A percentile compares a stretch with the other conserved stretches of the same genome.
Conservation (phyloP, 2,329 filamentous ascomycete genomes). For the Venturia oleaginea region DNA sequence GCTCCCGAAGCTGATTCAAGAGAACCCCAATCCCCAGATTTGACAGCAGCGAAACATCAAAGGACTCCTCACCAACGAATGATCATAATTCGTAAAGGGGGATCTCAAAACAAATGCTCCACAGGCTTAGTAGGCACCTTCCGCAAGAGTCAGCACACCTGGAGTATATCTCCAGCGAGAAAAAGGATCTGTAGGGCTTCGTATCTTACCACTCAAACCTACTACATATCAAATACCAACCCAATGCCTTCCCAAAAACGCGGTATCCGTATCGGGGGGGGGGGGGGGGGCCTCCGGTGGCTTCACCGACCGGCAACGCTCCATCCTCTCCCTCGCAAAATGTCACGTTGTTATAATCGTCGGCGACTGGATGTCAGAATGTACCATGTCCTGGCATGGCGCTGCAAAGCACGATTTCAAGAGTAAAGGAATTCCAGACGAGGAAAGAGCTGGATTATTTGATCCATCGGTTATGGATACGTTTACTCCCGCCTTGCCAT, state of each 20-base stretch:
- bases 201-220: no score
- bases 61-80: neutral
- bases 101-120: neutral
- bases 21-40: neutral
- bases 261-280: constrained; percentile 25
- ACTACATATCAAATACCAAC: neutral
- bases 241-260: constrained; percentile 18
- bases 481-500: constrained; percentile 16
- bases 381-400: constrained; percentile 18
- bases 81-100: neutral
- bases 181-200: neutral
- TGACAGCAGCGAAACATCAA: neutral
- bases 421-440: constrained; percentile 11
- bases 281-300: constrained; percentile 30
- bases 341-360: constrained; percentile 15
- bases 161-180: neutral
- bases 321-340: constrained; percentile 22
- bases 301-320: constrained; percentile 30
- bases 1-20: neutral
- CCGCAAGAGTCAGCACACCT: neutral
- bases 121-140: neutral
- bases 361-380: constrained; percentile 21
- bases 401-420: constrained; percentile 15
- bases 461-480: constrained; percentile 17
- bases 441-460: constrained; percentile 9